A percentile compares a stretch with the other conserved stretches of the same genome.
Conservation (phyloP, 1,284 basidiomycete genomes). For the Apiotrichum mycotoxinovorans region DNA sequence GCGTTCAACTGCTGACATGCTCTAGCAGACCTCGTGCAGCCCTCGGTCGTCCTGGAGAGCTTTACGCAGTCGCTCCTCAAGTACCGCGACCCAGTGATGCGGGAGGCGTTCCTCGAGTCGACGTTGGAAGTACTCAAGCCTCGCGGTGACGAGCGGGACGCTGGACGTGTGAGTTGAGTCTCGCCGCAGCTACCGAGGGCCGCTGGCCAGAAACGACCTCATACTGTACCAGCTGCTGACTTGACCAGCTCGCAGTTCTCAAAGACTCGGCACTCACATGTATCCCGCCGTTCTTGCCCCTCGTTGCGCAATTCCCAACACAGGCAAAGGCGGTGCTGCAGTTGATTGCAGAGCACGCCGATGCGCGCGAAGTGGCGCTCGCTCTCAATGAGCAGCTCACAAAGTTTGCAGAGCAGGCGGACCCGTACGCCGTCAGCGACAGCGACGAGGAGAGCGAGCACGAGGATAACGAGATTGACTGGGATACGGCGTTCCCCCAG, state of each 20-base stretch:
- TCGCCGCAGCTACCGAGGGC: too few relatives aligned
- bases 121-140: conserved; percentile 17
- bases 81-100: conserved; percentile 15
- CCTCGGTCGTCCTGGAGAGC: conserved; percentile 17
- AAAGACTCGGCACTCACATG: conserved; percentile 18
- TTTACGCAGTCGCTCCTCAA: conserved; percentile 10
- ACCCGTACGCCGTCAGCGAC: conserved; percentile 32
- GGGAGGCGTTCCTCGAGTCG: conserved; percentile 20
- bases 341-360: conserved; percentile 19
- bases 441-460: conserved; percentile 25
- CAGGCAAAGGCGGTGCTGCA: conserved; percentile 13
- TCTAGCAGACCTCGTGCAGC: conserved; percentile 7
- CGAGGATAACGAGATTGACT: conserved; percentile 41
- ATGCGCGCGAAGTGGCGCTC: conserved; percentile 33
- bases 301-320: not conserved
- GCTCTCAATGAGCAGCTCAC: conserved; percentile 29
- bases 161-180: conserved; percentile 9
- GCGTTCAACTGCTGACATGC: not conserved
- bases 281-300: conserved; percentile 17
- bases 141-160: conserved; percentile 13
- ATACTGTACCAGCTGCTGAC: not conserved
- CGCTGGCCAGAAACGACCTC: not conserved
- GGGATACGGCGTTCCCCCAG: conserved; percentile 51
- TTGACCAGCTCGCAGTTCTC: conserved; percentile 11
- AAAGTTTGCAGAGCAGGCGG: conserved; percentile 27